Conservation (phyloP, 306 rosid genomes). For the Gynostemma pentaphyllum region DNA sequence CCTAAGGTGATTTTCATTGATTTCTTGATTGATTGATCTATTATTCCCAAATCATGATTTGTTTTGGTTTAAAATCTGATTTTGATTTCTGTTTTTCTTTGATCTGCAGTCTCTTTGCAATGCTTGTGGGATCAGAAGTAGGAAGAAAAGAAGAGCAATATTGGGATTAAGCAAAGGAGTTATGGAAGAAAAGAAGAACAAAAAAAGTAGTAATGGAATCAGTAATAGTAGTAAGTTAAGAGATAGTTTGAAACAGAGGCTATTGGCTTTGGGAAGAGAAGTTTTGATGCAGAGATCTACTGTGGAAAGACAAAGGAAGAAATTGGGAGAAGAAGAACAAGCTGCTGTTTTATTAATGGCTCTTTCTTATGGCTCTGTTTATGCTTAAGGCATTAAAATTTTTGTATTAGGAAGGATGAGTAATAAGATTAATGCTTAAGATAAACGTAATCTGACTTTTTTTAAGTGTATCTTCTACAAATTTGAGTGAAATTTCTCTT, state of each 20-base stretch:
- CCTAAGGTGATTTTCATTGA: constrained; percentile 83
- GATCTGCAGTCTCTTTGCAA: constrained; percentile 68
- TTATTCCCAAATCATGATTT: too few species aligned
- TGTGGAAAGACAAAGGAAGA: constrained; percentile 57
- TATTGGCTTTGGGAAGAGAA: constrained; percentile 53
- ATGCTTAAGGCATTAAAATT: constrained; percentile 24
- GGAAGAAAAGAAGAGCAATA: constrained; percentile 86
- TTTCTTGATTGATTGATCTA: background rate
- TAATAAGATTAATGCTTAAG: background rate
- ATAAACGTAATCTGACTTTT: constrained; percentile 15
- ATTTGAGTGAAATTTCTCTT: constrained; percentile 13
- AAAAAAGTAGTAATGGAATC: constrained; percentile 16
- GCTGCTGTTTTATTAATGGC: constrained; percentile 91
- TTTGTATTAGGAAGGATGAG: background rate
- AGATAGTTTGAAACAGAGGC: constrained; percentile 47
- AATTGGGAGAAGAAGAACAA: constrained; percentile 80
- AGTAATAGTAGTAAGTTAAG: constrained; percentile 24
- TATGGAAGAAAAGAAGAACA: constrained; percentile 34
- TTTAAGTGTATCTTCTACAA: constrained; percentile 29
- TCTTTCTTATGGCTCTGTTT: constrained; percentile 81
- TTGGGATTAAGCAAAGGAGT: constrained; percentile 54
- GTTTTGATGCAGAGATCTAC: constrained; percentile 73
- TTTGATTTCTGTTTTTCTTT: background rate
- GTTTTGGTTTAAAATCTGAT: constrained; percentile 2
- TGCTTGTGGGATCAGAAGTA: constrained; percentile 96